Evolutionary conservation across 2,329 filamentous ascomycete species (phyloP), one percentile per base, ranked within the genome.

Genomic region (Fonsecaea nubica): DNA sequence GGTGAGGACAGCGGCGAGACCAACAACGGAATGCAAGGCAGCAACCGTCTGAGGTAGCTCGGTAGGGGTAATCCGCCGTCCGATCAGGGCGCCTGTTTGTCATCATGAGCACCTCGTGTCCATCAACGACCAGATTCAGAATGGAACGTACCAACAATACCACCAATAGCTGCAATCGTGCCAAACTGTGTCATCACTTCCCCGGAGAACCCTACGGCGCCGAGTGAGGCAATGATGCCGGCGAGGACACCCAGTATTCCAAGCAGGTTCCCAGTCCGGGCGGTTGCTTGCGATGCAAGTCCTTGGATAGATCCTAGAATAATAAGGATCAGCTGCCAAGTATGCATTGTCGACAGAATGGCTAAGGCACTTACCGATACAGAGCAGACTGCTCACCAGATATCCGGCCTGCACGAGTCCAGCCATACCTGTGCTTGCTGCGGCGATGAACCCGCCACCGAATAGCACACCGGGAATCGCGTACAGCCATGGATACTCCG

Each of bases 41-140:
- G 92, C 93, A 1, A 96, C 92, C 0, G 92, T 96, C 76, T 97
- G 92, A 0, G 93, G 93, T 1, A 97, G 86, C 62, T 92, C 91
- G 0, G 92, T 96, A 0, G 93, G 91, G 0, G 92, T 96, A 71
- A 96, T 96, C 12, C 92, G 87, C 73, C 92, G 90, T 52, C 92
- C 93, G 69, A 97, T 94, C 30, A 93, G 76, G 58, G 92, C 85
- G 36, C 66, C 66, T 69, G 36, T 30, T 10, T 32, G 25, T 33
- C 21, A 35, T 7, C 52, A 10, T 55, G 18, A 55, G 52, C n/a
- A 50, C 45, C 18, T 25, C 45, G 12, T 50, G 25, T 55, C 1
- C 52, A 35, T 6, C 3, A 30, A 18, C 45, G 12, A 21, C 45
- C 45, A 25, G 7, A 50, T 50, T 12, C 10, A 55, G 5, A n/a